A percentile compares a stretch with the other conserved stretches of the same genome.
Conservation (phyloP, 1,139 yeast genomes). For the Geotrichum macrosporum region DNA sequence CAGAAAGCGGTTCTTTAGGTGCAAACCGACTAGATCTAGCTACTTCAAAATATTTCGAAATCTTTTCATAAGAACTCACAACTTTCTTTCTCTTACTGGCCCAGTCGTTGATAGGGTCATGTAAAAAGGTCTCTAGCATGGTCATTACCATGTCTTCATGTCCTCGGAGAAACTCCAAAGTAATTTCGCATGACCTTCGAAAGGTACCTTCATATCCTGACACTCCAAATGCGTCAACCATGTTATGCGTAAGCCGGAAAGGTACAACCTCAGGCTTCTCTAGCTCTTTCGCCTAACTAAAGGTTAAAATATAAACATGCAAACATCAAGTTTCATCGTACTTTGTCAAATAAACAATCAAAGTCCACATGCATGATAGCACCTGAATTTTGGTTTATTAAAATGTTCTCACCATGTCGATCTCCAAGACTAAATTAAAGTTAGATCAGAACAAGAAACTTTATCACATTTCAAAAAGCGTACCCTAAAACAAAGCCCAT, state of each 20-base stretch:
- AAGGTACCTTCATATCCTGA: slow-evolving; percentile 89
- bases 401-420: slow-evolving; percentile 88
- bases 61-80: slow-evolving; percentile 7
- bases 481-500: slow-evolving; percentile 70
- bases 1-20: too few relatives aligned
- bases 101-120: slow-evolving; percentile 72
- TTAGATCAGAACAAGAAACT: slow-evolving; percentile 31
- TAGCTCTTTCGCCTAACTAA: slow-evolving; percentile 44
- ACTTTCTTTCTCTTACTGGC: slow-evolving; percentile 19
- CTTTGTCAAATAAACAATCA: slow-evolving; percentile 84
- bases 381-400: slow-evolving; percentile 71
- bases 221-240: slow-evolving; percentile 89
- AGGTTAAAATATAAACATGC: neutral
- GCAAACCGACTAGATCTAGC: neutral
- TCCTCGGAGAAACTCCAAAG: slow-evolving; percentile 63
- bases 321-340: neutral
- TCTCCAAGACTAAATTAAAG: slow-evolving; percentile 68
- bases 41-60: slow-evolving; percentile 2
- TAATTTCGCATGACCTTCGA: slow-evolving; percentile 79
- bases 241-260: slow-evolving; percentile 80
- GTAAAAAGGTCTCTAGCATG: slow-evolving; percentile 83
- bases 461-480: neutral
- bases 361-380: slow-evolving; percentile 90
- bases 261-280: slow-evolving; percentile 92
- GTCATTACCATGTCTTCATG: slow-evolving; percentile 90